Base-by-base conservation (phyloP, 768 basidiomycete species). In the Lactarius vividus region DNA sequence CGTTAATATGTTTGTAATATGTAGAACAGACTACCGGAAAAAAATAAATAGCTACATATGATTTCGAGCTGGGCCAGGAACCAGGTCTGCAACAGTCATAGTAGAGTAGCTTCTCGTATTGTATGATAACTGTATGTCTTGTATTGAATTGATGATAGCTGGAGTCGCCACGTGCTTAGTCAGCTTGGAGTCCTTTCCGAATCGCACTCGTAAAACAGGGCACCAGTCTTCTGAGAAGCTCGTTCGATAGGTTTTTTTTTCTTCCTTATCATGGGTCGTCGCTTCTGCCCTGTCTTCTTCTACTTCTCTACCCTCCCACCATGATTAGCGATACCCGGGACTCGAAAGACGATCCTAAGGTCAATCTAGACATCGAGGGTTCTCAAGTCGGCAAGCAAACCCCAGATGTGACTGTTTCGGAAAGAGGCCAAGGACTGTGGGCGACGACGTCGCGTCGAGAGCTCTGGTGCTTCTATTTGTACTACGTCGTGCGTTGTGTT, bases 251-350 rank as follows among this genome's bases (percentile, higher is more conserved):
- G 9, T 23, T 7, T 15, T 26, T 49, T 52, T 52, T 23, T 23
- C n/a, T 31, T 5, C 9, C 29, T 33, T 29, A 55, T 29, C 54
- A 23, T 35, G 23, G 16, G 40, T 1, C n/a, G 37, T 35, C n/a
- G 10, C 28, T 33, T 40, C 31, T 2, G n/a, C 16, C 97, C 97
- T 79, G 97, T 98, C 83, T 98, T 95, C 83, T 98, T 96, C 80
- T 97, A 97, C 76, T 90, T 94, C n/a, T 82, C 94, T 75, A 88
- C 98, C 28, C 86, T 94, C 70, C 85, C 82, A 33, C 83, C 89
- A 13, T 95, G 94, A 16, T 39, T 20, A 5, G 15, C 39, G 18
- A 31, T 23, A 26, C 52, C 33, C 16, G 7, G 52, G 37, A 42
- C 28, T n/a, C 52, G 29, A 64, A 54, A 64, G 39, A n/a, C 23